phyloP scores from a whole-genome alignment of 768 basidiomycete genomes.

The Terana coerulea region DNA sequence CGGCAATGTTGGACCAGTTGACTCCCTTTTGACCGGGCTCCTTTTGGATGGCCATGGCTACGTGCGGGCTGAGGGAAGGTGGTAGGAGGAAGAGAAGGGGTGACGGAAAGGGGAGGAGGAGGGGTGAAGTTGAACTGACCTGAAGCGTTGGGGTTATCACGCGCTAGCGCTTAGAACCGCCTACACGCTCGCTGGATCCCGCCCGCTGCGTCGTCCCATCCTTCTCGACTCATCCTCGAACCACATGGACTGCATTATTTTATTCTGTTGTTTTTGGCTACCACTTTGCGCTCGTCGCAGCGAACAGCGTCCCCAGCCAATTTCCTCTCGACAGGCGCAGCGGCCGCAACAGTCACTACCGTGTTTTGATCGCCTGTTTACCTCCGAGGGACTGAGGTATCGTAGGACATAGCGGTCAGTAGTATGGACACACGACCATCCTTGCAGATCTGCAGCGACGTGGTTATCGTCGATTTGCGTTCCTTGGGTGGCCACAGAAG shows the following conservation, averaged over 20 bases:
- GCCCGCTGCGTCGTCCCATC: slow-evolving; percentile 5
- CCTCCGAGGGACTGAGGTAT: too few species aligned
- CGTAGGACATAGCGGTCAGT: too few species aligned
- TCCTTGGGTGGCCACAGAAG: too few species aligned
- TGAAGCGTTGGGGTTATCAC: slow-evolving; percentile 15
- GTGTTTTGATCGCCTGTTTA: too few species aligned
- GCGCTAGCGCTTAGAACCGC: slow-evolving; percentile 7
- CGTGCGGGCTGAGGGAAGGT: slow-evolving; percentile 8
- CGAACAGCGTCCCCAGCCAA: neutral
- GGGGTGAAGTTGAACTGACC: slow-evolving; percentile 3
- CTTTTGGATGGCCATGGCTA: slow-evolving; percentile 71
- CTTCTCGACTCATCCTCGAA: slow-evolving; percentile 6
- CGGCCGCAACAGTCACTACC: neutral
- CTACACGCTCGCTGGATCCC: slow-evolving; percentile 1
- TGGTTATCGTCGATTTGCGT: too few species aligned
- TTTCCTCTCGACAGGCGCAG: neutral
- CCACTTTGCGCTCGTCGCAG: neutral
- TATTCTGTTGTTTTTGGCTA: neutral
- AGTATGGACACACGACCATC: too few species aligned
- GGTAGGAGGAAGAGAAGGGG: slow-evolving; percentile 14
- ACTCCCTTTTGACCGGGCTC: slow-evolving; percentile 91
- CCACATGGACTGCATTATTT: neutral
- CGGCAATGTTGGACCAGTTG: slow-evolving; percentile 93
- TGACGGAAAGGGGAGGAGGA: slow-evolving; percentile 12
- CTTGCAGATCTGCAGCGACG: too few species aligned